Conservation (phyloP, 2,329 filamentous ascomycete genomes). For the Raffaelea albimanens region DNA sequence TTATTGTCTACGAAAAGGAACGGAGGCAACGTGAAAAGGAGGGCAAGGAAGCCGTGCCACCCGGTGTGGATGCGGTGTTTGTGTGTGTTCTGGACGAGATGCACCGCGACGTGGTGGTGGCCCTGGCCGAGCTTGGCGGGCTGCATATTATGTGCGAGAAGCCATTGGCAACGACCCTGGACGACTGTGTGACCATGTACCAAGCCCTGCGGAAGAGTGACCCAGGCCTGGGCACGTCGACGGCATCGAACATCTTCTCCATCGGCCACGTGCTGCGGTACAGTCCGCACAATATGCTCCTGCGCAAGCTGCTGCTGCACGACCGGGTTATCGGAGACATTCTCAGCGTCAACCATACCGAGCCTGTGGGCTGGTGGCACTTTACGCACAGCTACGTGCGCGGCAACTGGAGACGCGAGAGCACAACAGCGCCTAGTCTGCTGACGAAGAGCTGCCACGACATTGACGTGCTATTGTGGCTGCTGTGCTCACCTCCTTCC, state of each 20-base stretch:
- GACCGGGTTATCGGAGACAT: conserved; percentile 75
- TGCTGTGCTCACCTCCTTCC: conserved; percentile 63
- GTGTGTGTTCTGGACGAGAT: conserved; percentile 75
- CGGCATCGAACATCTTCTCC: conserved; percentile 53
- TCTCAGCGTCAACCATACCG: conserved; percentile 79
- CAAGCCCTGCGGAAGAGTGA: conserved; percentile 33
- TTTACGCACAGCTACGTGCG: conserved; percentile 85
- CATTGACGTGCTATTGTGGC: conserved; percentile 85
- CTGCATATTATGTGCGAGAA: conserved; percentile 95
- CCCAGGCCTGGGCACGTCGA: conserved; percentile 21
- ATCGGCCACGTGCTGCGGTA: conserved; percentile 93
- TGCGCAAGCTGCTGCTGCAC: conserved; percentile 68
- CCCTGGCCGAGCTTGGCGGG: conserved; percentile 54
- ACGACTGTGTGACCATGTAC: conserved; percentile 71
- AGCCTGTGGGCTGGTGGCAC: conserved; percentile 95
- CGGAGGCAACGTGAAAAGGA: conserved; percentile 41
- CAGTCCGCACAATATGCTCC: conserved; percentile 80
- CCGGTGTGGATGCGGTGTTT: conserved; percentile 53
- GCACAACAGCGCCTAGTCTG: conserved; percentile 66
- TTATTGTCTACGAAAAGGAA: conserved; percentile 59
- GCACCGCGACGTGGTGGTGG: conserved; percentile 72
- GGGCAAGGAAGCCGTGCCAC: conserved; percentile 33
- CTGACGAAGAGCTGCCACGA: conserved; percentile 96
- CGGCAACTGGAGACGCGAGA: conserved; percentile 86
- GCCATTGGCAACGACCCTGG: conserved; percentile 70